A percentile compares a stretch with the other conserved stretches of the same genome.
These are phyloP conservation scores for Lumnitzera littorea DNA, from an alignment of 345 rosid genomes.

Conservation along the genomic window DNA sequence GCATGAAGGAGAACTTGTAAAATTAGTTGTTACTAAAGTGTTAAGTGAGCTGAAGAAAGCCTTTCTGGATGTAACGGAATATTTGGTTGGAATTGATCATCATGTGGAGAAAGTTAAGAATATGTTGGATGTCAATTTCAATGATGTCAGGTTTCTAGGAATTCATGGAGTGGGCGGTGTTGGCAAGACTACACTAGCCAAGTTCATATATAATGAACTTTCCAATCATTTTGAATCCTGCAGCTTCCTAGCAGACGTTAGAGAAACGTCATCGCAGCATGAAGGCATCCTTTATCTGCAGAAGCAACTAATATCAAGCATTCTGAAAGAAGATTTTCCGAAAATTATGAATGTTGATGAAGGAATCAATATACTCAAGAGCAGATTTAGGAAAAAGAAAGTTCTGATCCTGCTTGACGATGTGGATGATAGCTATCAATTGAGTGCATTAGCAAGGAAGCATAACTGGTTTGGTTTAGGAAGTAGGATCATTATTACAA, in stretches of 20 bases:
- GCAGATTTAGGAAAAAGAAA: background rate
- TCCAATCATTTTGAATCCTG: background rate
- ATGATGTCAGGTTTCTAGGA: background rate
- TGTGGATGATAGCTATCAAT: background rate
- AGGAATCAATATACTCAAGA: background rate
- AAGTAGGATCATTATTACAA: slow-evolving; percentile 8
- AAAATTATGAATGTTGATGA: background rate
- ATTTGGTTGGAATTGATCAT: slow-evolving; percentile 1
- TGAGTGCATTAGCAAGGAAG: background rate
- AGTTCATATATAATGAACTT: background rate
- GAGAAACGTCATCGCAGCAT: background rate
- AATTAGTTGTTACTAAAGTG: background rate
- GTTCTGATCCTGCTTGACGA: slow-evolving; percentile 11
- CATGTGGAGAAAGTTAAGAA: background rate
- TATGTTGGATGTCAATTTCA: slow-evolving; percentile 1
- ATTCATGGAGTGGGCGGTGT: background rate
- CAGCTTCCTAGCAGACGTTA: background rate
- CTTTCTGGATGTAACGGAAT: background rate
- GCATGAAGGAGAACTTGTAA: slow-evolving; percentile 2
- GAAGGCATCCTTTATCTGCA: background rate
- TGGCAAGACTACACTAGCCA: too few relatives aligned
- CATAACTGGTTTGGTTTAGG: slow-evolving; percentile 9
- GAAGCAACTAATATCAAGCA: background rate
- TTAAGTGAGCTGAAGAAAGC: background rate
- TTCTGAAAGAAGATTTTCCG: background rate